These are phyloP conservation scores for Eucalyptus pauciflora DNA, from an alignment of 345 rosid genomes.

Conservation along the genomic window DNA sequence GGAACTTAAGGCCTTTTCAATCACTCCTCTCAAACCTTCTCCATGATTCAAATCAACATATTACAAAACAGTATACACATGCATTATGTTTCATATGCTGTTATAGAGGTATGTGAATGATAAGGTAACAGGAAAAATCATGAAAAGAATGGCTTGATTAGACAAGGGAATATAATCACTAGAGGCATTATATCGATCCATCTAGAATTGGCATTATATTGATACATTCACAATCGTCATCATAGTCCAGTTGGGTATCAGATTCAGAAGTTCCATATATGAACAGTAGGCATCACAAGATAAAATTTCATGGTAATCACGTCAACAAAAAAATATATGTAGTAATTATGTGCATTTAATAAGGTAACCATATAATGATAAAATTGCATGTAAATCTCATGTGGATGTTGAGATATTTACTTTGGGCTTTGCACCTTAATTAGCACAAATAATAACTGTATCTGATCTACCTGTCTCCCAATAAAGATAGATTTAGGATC, in stretches of 20 bases:
- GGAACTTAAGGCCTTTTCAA: background rate
- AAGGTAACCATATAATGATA: background rate
- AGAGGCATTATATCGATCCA: background rate
- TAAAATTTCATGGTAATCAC: background rate
- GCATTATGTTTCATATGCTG: background rate
- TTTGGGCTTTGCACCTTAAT: conserved; percentile 33
- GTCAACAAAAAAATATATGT: background rate
- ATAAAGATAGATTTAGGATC: too few species aligned
- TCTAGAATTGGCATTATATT: background rate
- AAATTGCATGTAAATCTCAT: background rate
- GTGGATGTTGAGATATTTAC: conserved; percentile 17
- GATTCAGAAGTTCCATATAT: background rate
- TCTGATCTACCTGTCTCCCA: too few species aligned
- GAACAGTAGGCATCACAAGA: background rate
- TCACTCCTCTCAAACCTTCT: background rate
- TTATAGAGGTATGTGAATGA: background rate
- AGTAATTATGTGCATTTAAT: background rate
- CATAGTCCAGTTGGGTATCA: background rate
- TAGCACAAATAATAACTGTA: conserved; percentile 1
- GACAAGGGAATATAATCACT: background rate
- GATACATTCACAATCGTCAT: background rate
- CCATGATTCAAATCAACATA: background rate
- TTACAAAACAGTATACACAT: background rate
- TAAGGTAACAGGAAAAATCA: background rate
- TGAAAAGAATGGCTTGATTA: background rate